These are phyloP conservation scores for Scheffersomyces ergatensis DNA, from an alignment of 805 yeast species.

Conservation along the genomic window DNA sequence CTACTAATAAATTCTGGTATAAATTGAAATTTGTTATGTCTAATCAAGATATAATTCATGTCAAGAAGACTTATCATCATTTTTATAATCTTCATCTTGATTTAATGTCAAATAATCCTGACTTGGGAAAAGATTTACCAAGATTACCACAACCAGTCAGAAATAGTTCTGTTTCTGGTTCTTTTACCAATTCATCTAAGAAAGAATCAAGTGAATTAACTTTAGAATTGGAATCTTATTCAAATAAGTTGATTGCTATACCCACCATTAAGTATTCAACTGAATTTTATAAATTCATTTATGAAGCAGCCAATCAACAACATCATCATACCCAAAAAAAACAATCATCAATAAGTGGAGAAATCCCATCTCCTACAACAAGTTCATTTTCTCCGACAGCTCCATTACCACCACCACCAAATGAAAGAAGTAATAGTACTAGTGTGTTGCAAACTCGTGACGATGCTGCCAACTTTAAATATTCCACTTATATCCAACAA, in stretches of 20 bases:
- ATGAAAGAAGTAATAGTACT: neutral
- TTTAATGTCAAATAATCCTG: conserved; percentile 6
- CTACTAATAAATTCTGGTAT: conserved; percentile 29
- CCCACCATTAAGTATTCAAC: conserved; percentile 8
- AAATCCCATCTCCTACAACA: conserved; percentile 15
- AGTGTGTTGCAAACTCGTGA: neutral
- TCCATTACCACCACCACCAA: conserved; percentile 17
- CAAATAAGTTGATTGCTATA: conserved; percentile 16
- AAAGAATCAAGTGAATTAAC: conserved; percentile 12
- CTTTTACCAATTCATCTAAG: neutral
- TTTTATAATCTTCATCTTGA: conserved; percentile 31
- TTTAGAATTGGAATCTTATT: conserved; percentile 22
- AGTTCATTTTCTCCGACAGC: conserved; percentile 19
- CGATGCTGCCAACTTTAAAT: conserved; percentile 8
- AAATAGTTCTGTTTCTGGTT: neutral
- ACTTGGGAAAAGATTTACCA: conserved; percentile 20
- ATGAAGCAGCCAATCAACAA: neutral
- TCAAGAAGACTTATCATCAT: conserved; percentile 35
- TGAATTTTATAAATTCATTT: conserved; percentile 9
- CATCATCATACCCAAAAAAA: neutral
- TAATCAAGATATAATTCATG: conserved; percentile 15
- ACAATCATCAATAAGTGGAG: neutral
- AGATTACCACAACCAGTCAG: conserved; percentile 28
- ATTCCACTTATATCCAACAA: conserved; percentile 13
- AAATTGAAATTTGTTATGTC: conserved; percentile 22